Evolutionary conservation across 2,329 filamentous ascomycete genomes (phyloP).

Genomic region (Pseudomassariella vexata): DNA sequence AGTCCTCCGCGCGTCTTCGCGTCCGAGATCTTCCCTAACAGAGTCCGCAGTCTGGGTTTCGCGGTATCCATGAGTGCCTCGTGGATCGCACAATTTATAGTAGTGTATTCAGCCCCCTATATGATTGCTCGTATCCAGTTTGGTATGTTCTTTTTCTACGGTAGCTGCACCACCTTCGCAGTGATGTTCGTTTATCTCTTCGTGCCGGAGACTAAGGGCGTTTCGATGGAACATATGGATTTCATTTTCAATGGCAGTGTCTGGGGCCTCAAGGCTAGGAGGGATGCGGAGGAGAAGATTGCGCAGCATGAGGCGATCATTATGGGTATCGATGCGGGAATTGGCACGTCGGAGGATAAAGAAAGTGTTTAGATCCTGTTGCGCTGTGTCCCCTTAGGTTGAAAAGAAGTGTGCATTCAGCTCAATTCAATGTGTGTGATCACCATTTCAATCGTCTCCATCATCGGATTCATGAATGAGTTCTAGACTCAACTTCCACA

Average conservation of each 20-base stretch:
- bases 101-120: slow-evolving; percentile 18
- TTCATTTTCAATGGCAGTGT: slow-evolving; percentile 30
- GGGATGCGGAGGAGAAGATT: no score
- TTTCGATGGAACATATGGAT: slow-evolving; percentile 37
- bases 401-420: no score
- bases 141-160: slow-evolving; percentile 41
- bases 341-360: no score
- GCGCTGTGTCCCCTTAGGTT: no score
- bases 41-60: slow-evolving; percentile 15
- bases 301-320: no score
- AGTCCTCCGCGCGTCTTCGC: slow-evolving; percentile 20
- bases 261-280: no score
- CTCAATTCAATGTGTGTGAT: no score
- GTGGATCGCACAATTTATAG: slow-evolving; percentile 21
- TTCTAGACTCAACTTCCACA: not conserved
- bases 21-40: slow-evolving; percentile 18
- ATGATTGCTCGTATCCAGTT: slow-evolving; percentile 24
- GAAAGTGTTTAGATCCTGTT: no score
- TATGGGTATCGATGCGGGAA: no score
- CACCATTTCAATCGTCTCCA: no score
- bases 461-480: no score
- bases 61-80: slow-evolving; percentile 18
- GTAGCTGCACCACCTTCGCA: slow-evolving; percentile 28
- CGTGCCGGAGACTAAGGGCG: slow-evolving; percentile 37
- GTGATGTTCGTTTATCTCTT: slow-evolving; percentile 34